Percentiles rank a stretch among this genome's conserved stretches.
Evolutionary conservation across 768 basidiomycete genomes (phyloP).

Genomic region (Chalciporus pseudorubinellus): DNA sequence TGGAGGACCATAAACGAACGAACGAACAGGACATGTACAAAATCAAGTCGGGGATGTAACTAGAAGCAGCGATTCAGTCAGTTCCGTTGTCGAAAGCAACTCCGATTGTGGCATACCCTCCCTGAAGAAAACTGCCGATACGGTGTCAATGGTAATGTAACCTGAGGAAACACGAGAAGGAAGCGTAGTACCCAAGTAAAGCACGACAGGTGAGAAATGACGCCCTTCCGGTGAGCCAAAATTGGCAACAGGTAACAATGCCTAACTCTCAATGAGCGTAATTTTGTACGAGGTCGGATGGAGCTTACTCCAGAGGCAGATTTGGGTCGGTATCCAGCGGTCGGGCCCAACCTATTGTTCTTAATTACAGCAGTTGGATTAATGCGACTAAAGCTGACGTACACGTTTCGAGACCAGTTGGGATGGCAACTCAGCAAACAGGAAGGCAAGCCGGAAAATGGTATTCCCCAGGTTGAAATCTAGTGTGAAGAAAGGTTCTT

Average conservation of each 20-base stretch:
- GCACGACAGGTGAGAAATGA: constrained; percentile 49
- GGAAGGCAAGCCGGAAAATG: constrained; percentile 49
- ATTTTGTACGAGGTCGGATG: not conserved
- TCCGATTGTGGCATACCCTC: constrained; percentile 34
- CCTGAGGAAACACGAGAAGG: too few species aligned
- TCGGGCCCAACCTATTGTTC: constrained; percentile 51
- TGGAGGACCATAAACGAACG: not conserved
- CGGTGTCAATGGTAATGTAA: not conserved
- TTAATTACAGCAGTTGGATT: not conserved
- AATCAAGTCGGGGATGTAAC: constrained; percentile 59
- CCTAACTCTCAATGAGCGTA: constrained; percentile 11
- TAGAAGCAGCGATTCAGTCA: constrained; percentile 12
- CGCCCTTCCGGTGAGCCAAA: constrained; percentile 52
- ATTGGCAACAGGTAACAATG: constrained; percentile 50
- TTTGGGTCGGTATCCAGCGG: constrained; percentile 61
- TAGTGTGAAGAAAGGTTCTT: constrained; percentile 11
- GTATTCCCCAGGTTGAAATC: constrained; percentile 59
- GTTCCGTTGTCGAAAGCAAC: not conserved
- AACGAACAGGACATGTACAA: constrained; percentile 58
- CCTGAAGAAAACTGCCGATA: constrained; percentile 40
- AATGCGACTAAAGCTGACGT: constrained; percentile 6
- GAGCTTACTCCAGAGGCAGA: constrained; percentile 48
- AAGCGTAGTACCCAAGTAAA: constrained; percentile 40
- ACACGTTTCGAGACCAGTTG: constrained; percentile 60
- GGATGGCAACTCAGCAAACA: constrained; percentile 59